Conservation (phyloP, 2,329 filamentous ascomycete species). For the Apiospora saccharicola region DNA sequence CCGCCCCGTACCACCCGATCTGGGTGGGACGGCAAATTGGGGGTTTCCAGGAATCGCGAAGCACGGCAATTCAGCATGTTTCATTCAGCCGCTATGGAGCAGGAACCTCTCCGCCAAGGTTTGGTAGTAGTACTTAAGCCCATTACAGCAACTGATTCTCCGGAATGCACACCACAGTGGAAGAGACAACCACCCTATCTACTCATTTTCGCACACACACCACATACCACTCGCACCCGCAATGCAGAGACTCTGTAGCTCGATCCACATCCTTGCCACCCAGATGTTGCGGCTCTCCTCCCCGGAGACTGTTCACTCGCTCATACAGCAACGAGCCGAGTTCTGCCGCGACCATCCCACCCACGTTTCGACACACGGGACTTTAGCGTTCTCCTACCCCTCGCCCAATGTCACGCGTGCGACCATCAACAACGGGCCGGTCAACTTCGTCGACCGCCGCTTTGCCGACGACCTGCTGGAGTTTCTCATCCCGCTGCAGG, state of each 20-base stretch:
- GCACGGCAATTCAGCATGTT: no score
- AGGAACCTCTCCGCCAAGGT: no score
- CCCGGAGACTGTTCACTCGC: neutral
- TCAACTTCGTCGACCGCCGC: conserved; percentile 12
- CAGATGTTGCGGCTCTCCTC: neutral
- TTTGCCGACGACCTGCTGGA: conserved; percentile 10
- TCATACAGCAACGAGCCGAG: conserved; percentile 1
- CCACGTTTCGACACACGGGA: conserved; percentile 1
- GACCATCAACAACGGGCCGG: conserved; percentile 6
- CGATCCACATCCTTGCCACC: neutral
- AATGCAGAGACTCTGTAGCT: conserved; percentile 13
- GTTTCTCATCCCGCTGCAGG: neutral
- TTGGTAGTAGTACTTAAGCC: no score
- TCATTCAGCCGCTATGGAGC: no score
- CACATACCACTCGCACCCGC: no score
- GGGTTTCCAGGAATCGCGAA: no score
- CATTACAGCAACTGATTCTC: no score
- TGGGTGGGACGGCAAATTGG: no score
- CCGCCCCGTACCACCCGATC: no score
- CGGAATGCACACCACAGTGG: no score
- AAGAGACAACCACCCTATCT: no score
- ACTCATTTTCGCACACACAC: no score
- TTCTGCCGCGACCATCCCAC: neutral
- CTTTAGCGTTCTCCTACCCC: neutral
- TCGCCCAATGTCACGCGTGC: conserved; percentile 8